Base-by-base conservation (phyloP, 768 basidiomycete genomes). In the Baorangia bicolor region DNA sequence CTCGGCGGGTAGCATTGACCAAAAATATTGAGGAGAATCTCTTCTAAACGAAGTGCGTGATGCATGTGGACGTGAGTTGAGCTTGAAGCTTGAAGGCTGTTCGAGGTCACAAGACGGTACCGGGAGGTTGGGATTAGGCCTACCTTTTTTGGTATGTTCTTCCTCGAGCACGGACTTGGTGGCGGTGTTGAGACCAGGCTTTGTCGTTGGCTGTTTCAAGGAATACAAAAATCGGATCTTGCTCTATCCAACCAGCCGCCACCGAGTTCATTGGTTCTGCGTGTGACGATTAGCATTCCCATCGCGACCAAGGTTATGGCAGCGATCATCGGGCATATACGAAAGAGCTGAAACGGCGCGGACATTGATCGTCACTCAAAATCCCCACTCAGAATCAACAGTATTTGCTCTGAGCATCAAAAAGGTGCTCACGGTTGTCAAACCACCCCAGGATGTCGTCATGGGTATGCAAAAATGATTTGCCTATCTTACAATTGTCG, bases 21-120 rank as follows among this genome's bases (percentile, higher is more conserved):
- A 35, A 55, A 55, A 20, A 55, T 51, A 8, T 58, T 51, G 14
- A 51, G 6, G 5, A 58, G 46, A 23, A 59, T 52, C 5, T 59
- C 58, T 13, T 58, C 50, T 13, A 59, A 40, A 40, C 11, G 21
- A 42, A 59, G 58, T 39, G 46, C 58, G 18, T 18, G 56, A 28
- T 58, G 58, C 58, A 58, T 59, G 23, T 34, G 13, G 46, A 34
- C 38, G 33, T 33, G 50, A 27, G 30, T n/a, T n/a, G 49, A 23
- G 11, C 47, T 12, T 25, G 47, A 25, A 23, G 11, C 47, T 12
- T 25, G 47, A 25, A 8, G 13, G 31, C 14, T 31, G 13, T 16
- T 16, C 5, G 45, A 18, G 21, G 18, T 4, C 31, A 25, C 33
- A 11, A 25, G 11, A 38, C 33, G 3, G 46, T 12, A 38, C 37